These are phyloP conservation scores for Daldinia eschscholtzii DNA, from an alignment of 2,329 filamentous ascomycete genomes.

Conservation along the genomic window DNA sequence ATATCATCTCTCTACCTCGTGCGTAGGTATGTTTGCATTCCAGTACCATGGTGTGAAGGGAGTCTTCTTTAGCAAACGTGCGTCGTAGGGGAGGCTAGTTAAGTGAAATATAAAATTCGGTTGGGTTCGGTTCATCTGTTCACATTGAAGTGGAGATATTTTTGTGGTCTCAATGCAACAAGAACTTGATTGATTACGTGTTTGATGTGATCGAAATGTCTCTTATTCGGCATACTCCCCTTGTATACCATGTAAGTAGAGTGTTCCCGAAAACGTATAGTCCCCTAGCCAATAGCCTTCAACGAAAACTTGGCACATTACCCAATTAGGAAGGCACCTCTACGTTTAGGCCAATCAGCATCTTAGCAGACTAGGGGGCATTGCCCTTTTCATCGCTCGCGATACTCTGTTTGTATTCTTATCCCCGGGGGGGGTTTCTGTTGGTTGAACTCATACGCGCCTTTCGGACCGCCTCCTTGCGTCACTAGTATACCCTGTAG, in stretches of 20 bases:
- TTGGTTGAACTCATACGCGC: background rate
- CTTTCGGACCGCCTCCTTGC: background rate
- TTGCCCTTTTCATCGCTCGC: background rate
- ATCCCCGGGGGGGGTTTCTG: background rate
- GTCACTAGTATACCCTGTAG: background rate
- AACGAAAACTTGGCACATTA: background rate
- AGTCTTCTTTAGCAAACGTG: background rate
- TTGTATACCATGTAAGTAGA: background rate
- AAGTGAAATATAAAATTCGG: background rate
- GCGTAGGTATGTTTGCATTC: too few relatives aligned
- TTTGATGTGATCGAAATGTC: background rate
- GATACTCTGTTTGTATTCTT: background rate
- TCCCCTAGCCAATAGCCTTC: background rate
- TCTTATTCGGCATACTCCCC: background rate
- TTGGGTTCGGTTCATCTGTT: background rate
- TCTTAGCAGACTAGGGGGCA: background rate
- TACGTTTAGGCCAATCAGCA: background rate
- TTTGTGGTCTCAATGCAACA: background rate
- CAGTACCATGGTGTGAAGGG: background rate
- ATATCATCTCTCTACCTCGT: too few relatives aligned
- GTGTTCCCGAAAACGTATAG: slow-evolving; percentile 3
- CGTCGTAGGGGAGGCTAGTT: background rate
- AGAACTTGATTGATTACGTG: background rate
- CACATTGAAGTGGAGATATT: background rate
- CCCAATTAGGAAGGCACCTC: background rate